phyloP scores from a whole-genome alignment of 306 rosid genomes.

The Gynostemma pentaphyllum region DNA sequence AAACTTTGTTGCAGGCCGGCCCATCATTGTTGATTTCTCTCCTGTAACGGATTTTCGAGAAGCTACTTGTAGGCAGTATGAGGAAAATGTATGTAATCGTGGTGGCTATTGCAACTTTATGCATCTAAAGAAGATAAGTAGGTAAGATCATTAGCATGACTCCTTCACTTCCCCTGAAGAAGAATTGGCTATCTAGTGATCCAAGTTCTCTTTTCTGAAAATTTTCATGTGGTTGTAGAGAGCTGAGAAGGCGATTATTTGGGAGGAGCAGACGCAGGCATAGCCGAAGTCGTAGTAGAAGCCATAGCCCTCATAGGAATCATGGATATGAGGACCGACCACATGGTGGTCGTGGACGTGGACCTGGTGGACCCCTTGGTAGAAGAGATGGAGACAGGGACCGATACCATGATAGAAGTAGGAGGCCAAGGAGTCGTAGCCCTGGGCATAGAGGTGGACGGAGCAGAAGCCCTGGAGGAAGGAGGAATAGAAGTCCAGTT shows the following conservation, averaged over 20 bases:
- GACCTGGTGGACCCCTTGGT: slow-evolving; percentile 24
- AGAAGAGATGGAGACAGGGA: slow-evolving; percentile 75
- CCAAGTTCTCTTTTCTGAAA: not conserved
- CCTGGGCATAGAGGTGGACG: slow-evolving; percentile 70
- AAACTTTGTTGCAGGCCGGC: slow-evolving; percentile 44
- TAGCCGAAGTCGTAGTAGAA: slow-evolving; percentile 64
- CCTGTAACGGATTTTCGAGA: slow-evolving; percentile 99
- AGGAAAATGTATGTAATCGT: slow-evolving; percentile 93
- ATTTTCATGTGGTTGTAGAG: slow-evolving; percentile 37
- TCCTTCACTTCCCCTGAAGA: not conserved
- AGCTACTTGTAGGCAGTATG: slow-evolving; percentile 98
- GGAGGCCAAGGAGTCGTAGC: slow-evolving; percentile 89
- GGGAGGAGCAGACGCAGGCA: slow-evolving; percentile 77
- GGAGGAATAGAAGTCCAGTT: slow-evolving; percentile 54
- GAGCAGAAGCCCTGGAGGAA: slow-evolving; percentile 76
- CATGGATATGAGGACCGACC: slow-evolving; percentile 65
- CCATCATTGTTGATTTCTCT: slow-evolving; percentile 92
- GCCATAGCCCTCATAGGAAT: slow-evolving; percentile 75
- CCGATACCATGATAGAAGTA: slow-evolving; percentile 47
- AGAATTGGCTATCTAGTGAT: not conserved
- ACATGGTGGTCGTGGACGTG: slow-evolving; percentile 48
- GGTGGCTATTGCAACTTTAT: slow-evolving; percentile 98
- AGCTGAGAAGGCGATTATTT: slow-evolving; percentile 68
- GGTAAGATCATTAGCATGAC: slow-evolving; percentile 23
- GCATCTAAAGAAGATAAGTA: slow-evolving; percentile 95